phyloP scores from a whole-genome alignment of 768 basidiomycete genomes.

The Clavulina sp. region DNA sequence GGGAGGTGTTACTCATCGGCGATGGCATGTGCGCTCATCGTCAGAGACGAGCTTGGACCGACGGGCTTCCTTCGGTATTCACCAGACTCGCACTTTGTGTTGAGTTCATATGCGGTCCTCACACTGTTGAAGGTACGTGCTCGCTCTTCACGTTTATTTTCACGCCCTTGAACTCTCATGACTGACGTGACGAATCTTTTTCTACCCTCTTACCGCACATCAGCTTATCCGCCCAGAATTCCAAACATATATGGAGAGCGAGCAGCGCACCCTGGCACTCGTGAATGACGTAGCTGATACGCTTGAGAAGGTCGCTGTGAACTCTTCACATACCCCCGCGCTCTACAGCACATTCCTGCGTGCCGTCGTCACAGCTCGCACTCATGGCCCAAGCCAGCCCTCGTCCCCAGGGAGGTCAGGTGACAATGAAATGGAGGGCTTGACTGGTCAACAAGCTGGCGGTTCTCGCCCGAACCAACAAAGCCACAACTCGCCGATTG shows the following conservation, averaged over 20 bases:
- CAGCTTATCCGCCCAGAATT: conserved; percentile 77
- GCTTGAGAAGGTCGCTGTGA: conserved; percentile 60
- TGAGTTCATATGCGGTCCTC: conserved; percentile 81
- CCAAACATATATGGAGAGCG: conserved; percentile 53
- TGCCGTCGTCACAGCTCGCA: conserved; percentile 43
- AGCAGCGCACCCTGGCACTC: conserved; percentile 47
- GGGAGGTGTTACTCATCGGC: conserved; percentile 59
- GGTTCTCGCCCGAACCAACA: background rate
- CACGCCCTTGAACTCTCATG: background rate
- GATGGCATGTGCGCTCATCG: conserved; percentile 46
- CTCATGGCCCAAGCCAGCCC: background rate
- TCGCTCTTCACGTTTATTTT: conserved; percentile 1
- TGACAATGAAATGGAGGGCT: background rate
- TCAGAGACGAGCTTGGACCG: conserved; percentile 66
- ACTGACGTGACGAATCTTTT: background rate
- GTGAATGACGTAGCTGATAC: conserved; percentile 69
- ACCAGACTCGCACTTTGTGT: conserved; percentile 83
- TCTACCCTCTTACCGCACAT: background rate
- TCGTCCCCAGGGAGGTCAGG: background rate
- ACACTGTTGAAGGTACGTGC: conserved; percentile 70
- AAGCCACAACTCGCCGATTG: background rate
- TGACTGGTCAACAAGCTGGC: background rate
- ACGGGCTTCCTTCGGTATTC: conserved; percentile 63
- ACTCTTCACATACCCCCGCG: conserved; percentile 72
- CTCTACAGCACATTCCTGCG: conserved; percentile 74